phyloP scores from a whole-genome alignment of 257 asterid genomes.

The Solanum pinnatisectum region DNA sequence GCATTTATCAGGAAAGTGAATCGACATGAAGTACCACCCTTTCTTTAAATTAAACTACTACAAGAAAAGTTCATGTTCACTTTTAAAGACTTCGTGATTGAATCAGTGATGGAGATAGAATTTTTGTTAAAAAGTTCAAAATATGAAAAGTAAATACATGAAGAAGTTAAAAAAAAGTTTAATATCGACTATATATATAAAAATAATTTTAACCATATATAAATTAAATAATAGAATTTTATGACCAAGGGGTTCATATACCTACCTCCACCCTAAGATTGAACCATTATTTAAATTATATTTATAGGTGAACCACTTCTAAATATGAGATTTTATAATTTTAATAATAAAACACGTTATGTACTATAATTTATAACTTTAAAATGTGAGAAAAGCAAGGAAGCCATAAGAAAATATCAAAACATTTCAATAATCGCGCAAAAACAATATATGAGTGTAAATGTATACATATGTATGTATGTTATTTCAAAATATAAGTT shows the following conservation, averaged over 20 bases:
- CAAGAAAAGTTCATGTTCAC: not conserved
- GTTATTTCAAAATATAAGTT: not conserved
- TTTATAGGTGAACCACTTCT: not conserved
- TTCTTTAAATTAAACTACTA: not conserved
- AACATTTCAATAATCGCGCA: not conserved
- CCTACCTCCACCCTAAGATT: not conserved
- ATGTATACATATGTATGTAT: not conserved
- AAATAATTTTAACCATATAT: too few species aligned
- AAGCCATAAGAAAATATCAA: not conserved
- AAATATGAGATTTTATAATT: too few species aligned
- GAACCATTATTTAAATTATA: too few species aligned
- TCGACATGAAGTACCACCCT: not conserved
- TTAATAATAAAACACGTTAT: too few species aligned
- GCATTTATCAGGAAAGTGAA: slow-evolving; percentile 7
- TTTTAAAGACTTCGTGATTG: not conserved
- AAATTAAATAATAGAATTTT: too few species aligned
- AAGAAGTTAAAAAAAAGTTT: not conserved
- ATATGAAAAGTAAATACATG: not conserved
- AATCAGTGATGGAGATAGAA: not conserved
- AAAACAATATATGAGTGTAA: not conserved
- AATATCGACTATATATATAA: not conserved
- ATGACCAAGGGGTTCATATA: not conserved
- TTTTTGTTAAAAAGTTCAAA: not conserved
- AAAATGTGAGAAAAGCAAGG: not conserved
- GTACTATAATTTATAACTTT: not conserved